Conservation (phyloP, 23 red algal species). For the Gracilaria domingensis region DNA sequence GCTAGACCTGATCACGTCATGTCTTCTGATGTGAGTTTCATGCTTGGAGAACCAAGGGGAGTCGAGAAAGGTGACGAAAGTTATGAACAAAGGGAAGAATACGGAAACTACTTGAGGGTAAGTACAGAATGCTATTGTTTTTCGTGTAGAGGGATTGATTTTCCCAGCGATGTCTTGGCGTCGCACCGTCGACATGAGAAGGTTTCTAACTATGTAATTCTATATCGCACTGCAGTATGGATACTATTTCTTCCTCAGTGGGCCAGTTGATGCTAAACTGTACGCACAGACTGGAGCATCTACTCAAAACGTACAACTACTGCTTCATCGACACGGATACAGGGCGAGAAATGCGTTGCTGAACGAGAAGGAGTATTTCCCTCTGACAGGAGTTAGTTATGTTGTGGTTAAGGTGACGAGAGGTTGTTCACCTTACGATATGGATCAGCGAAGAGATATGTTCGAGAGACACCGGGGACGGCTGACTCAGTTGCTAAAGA, state of each 20-base stretch:
- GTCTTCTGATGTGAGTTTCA: slow-evolving; percentile 40
- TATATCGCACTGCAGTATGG: slow-evolving; percentile 21
- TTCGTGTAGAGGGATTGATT: not conserved
- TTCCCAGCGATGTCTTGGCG: not conserved
- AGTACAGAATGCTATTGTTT: not conserved
- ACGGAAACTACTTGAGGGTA: slow-evolving; percentile 50
- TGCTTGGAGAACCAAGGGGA: not conserved
- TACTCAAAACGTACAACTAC: slow-evolving; percentile 38
- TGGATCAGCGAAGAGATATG: slow-evolving; percentile 18
- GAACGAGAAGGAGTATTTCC: slow-evolving; percentile 66
- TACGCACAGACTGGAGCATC: slow-evolving; percentile 60
- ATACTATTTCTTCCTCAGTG: slow-evolving; percentile 57
- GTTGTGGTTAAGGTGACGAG: slow-evolving; percentile 32
- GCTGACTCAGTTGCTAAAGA: slow-evolving; percentile 34
- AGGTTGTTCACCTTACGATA: slow-evolving; percentile 51
- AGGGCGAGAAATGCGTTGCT: not conserved
- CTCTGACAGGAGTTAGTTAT: slow-evolving; percentile 54
- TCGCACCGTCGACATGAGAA: no score
- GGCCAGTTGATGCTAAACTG: slow-evolving; percentile 47
- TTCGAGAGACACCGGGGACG: slow-evolving; percentile 21
- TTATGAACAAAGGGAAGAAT: slow-evolving; percentile 29
- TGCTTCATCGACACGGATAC: slow-evolving; percentile 29
- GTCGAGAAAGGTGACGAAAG: not conserved
- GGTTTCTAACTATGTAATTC: not conserved
- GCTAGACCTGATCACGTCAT: slow-evolving; percentile 55